Evolutionary conservation across 331 rosid genomes (phyloP).

Genomic region (Rhamnella rubrinervis): DNA sequence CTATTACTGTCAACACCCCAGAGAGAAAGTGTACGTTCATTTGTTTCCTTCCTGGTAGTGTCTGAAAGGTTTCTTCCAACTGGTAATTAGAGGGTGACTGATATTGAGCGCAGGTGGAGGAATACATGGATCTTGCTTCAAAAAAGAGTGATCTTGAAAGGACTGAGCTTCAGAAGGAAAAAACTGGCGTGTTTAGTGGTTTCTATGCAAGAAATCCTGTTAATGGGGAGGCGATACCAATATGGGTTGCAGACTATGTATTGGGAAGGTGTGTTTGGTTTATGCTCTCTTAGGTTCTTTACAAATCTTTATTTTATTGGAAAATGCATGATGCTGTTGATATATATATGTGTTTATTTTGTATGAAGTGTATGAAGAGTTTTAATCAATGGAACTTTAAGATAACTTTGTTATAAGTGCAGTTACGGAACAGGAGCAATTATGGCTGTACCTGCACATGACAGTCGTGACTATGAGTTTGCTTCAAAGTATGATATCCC

Average conservation of each 20-base stretch:
- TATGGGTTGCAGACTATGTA: constrained; percentile 99
- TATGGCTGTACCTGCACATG: constrained; percentile 98
- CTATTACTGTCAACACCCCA: constrained; percentile 52
- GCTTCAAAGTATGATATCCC: constrained; percentile 73
- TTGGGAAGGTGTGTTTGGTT: constrained; percentile 75
- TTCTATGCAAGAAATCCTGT: constrained; percentile 92
- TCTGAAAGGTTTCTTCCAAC: constrained; percentile 30
- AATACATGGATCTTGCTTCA: constrained; percentile 71
- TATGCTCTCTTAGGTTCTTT: constrained; percentile 10
- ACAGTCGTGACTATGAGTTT: constrained; percentile 86
- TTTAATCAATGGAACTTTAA: constrained; percentile 2
- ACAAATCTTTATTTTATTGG: constrained; percentile 5
- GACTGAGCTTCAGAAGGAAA: constrained; percentile 97
- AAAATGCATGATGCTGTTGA: constrained; percentile 10
- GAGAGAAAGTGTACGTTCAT: constrained; percentile 57
- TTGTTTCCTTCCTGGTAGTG: constrained; percentile 26
- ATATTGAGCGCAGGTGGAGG: constrained; percentile 71
- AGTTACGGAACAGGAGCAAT: constrained; percentile 98
- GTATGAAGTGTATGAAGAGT: constrained; percentile 11
- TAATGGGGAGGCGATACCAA: constrained; percentile 74
- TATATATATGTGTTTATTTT: background rate
- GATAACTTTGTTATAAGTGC: constrained; percentile 32
- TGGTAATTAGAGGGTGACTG: constrained; percentile 36
- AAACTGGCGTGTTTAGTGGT: constrained; percentile 89
- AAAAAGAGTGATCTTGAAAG: constrained; percentile 97